These are phyloP conservation scores for Tephrocybe sp. DNA, from an alignment of 768 basidiomycete genomes.

Conservation along the genomic window DNA sequence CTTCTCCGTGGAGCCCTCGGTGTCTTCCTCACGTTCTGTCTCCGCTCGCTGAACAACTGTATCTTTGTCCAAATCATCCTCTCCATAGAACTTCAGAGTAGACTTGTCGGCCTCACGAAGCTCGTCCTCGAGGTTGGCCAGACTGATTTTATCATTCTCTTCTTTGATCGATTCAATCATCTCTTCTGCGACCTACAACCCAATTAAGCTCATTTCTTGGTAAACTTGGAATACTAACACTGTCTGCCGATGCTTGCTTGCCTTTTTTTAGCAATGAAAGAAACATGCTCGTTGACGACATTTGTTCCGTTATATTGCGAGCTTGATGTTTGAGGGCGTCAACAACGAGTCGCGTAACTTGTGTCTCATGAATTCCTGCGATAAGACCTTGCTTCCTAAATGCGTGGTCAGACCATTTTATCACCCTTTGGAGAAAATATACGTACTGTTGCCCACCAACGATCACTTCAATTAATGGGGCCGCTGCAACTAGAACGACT, in stretches of 20 bases:
- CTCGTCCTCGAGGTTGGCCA: not conserved
- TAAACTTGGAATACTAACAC: not conserved
- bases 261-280: slow-evolving; percentile 1
- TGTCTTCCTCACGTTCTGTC: not conserved
- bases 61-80: not conserved
- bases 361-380: slow-evolving; percentile 5
- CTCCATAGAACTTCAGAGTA: not conserved
- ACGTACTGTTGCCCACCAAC: slow-evolving; percentile 1
- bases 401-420: too few relatives aligned
- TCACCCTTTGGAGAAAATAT: too few relatives aligned
- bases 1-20: not conserved
- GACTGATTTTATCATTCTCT: not conserved
- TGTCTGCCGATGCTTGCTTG: not conserved
- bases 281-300: slow-evolving; percentile 1
- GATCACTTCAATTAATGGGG: not conserved
- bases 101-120: not conserved
- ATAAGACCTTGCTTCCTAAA: slow-evolving; percentile 2
- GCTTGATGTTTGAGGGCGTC: slow-evolving; percentile 3
- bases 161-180: slow-evolving; percentile 3
- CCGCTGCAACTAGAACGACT: not conserved
- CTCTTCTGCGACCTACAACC: not conserved
- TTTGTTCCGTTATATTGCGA: slow-evolving; percentile 2
- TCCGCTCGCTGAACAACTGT: not conserved
- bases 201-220: not conserved
- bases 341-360: not conserved